phyloP scores from a whole-genome alignment of 495 filamentous ascomycete species.

The Trichoderma asperelloides region DNA sequence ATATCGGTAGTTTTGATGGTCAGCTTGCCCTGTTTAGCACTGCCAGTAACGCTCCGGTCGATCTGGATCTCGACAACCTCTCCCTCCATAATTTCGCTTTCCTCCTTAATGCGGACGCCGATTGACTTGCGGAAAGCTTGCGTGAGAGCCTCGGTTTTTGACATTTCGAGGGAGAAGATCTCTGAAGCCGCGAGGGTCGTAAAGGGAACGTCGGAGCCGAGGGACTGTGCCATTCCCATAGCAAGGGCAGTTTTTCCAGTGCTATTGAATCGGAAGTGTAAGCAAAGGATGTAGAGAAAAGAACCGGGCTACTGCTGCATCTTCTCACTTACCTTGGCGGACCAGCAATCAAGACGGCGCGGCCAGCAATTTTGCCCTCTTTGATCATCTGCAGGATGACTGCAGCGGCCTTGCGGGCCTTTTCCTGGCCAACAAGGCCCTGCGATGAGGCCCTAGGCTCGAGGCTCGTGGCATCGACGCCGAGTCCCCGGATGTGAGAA shows the following conservation, averaged over 20 bases:
- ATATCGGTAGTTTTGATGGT: slow-evolving; percentile 99
- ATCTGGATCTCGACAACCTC: slow-evolving; percentile 99
- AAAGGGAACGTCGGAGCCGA: slow-evolving; percentile 90
- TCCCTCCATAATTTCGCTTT: slow-evolving; percentile 97
- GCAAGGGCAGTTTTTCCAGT: slow-evolving; percentile 98
- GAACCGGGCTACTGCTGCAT: not conserved
- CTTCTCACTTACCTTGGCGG: slow-evolving; percentile 57
- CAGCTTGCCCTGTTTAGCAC: slow-evolving; percentile 96
- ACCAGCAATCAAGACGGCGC: slow-evolving; percentile 89
- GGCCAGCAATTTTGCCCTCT: slow-evolving; percentile 93
- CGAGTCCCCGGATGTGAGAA: slow-evolving; percentile 93
- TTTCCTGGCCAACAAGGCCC: slow-evolving; percentile 94
- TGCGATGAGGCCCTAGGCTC: slow-evolving; percentile 81
- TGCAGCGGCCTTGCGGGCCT: slow-evolving; percentile 90
- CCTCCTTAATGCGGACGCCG: slow-evolving; percentile 92
- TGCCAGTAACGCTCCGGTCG: slow-evolving; percentile 90
- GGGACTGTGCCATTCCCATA: slow-evolving; percentile 96
- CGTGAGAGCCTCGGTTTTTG: slow-evolving; percentile 93
- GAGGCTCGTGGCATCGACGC: slow-evolving; percentile 84
- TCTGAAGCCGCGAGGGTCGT: slow-evolving; percentile 91
- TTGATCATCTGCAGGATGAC: slow-evolving; percentile 97
- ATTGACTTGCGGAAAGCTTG: slow-evolving; percentile 98
- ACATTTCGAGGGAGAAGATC: slow-evolving; percentile 98
- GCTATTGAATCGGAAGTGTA: slow-evolving; percentile 26
- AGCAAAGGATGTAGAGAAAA: not conserved